Base-by-base conservation (phyloP, 352 stramenopile species). In the Pseudoperonospora humuli region DNA sequence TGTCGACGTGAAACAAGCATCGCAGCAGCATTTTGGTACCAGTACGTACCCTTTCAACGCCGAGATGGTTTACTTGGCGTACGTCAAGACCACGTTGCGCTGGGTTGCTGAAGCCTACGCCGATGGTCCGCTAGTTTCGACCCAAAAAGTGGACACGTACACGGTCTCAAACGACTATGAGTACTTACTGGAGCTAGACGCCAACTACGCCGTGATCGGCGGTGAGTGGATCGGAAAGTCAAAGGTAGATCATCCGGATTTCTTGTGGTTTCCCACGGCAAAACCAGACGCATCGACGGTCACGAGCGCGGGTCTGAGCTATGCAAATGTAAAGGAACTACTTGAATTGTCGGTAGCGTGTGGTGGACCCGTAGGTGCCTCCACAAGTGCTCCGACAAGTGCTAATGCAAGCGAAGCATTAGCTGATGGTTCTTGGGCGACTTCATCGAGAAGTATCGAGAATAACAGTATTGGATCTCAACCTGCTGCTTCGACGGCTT, bases 11-110 rank as follows among this genome's bases (percentile, higher is more conserved):
- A 27, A 42, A 3, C 6, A 60, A 3, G 61, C 61, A 0, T 64
- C 57, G 10, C 36, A 58, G 39, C 37, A 64, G 26, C 70, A 64
- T 37, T 77, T 74, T 25, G 48, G 44, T 29, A 58, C 38, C 5
- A 43, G 23, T 5, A 43, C 44, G 20, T 81, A 81, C 41, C 67
- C 64, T 23, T 84, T 81, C 53, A 81, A 78, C 28, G 39, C 15
- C 13, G 45, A 57, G 5, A 61, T 59, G 35, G 53, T 61, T 25
- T 54, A 64, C 26, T 50, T 84, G n/a, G n/a, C n/a, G n/a, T n/a
- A n/a, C n/a, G n/a, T n/a, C n/a, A n/a, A n/a, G n/a, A 76, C 54
- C 9, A 63, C 34, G 8, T 27, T 84, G n/a, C 68, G 50, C 20
- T 84, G 66, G 59, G 53, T 84, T 13, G 39, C 61, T n/a, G 64